phyloP scores from a whole-genome alignment of 352 stramenopile genomes.

The Lagenidium sp. region DNA sequence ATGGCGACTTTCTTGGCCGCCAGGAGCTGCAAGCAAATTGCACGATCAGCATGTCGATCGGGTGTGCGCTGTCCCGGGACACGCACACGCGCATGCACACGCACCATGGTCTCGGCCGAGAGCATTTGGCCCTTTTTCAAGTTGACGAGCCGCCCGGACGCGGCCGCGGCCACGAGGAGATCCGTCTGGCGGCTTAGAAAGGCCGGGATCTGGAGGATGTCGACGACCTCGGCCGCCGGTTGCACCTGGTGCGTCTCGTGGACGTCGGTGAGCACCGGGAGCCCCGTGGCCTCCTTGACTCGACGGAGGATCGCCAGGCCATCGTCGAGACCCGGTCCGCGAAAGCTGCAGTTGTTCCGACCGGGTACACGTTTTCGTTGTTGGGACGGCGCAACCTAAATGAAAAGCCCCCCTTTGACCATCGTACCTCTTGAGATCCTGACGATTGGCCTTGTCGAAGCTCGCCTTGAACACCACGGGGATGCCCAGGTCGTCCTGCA shows the following conservation, averaged over 20 bases:
- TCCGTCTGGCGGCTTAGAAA: constrained; percentile 88
- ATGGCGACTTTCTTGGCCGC: constrained; percentile 60
- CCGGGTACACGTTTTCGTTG: too few species aligned
- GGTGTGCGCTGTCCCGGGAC: background rate
- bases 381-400: too few species aligned
- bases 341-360: constrained; percentile 56
- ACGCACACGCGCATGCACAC: background rate
- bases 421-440: constrained; percentile 60
- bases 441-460: constrained; percentile 87
- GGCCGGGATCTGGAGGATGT: constrained; percentile 84
- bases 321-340: constrained; percentile 57
- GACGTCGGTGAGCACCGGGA: constrained; percentile 80
- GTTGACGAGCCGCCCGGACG: constrained; percentile 71
- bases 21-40: constrained; percentile 43
- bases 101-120: constrained; percentile 72
- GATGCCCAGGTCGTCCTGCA: constrained; percentile 53
- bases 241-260: constrained; percentile 80
- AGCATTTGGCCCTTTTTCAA: constrained; percentile 88
- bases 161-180: constrained; percentile 67
- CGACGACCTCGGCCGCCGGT: constrained; percentile 50
- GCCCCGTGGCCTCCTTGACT: constrained; percentile 60
- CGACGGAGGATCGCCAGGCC: constrained; percentile 63
- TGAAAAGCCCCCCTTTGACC: too few species aligned
- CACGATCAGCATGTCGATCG: too few species aligned
- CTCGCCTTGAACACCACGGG: constrained; percentile 85